These are phyloP conservation scores for Radiomyces spectabilis DNA, from an alignment of 192 early-diverging fungal species.

Conservation along the genomic window DNA sequence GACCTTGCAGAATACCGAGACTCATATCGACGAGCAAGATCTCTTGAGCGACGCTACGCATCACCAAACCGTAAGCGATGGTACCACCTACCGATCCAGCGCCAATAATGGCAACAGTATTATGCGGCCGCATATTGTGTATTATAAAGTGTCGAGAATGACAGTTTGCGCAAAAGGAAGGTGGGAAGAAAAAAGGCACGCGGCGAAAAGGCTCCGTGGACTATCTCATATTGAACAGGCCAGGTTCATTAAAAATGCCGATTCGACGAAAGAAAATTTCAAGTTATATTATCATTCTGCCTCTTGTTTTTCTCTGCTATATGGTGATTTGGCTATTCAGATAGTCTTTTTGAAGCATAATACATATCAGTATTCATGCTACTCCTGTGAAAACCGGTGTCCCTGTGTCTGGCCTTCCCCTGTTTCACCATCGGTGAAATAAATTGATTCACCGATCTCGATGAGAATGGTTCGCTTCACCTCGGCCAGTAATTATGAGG, in stretches of 20 bases:
- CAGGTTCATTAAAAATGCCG: background rate
- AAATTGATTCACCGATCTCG: no score
- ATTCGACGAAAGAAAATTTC: background rate
- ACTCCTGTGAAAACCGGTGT: no score
- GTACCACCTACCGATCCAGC: conserved; percentile 67
- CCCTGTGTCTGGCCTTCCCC: no score
- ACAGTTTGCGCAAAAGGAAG: background rate
- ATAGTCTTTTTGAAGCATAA: no score
- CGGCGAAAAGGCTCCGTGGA: background rate
- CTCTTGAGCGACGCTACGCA: conserved; percentile 54
- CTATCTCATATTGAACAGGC: background rate
- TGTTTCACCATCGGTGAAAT: no score
- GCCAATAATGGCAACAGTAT: conserved; percentile 56
- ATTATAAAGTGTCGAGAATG: no score
- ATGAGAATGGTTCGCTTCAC: no score
- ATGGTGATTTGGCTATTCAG: no score
- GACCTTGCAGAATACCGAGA: conserved; percentile 52
- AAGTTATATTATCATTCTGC: background rate
- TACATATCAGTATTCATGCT: no score
- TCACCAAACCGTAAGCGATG: conserved; percentile 56
- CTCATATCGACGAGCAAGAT: conserved; percentile 62
- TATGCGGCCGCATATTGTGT: no score
- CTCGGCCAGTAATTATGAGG: no score
- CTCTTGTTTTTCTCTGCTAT: no score
- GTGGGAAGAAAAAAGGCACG: background rate